phyloP scores from a whole-genome alignment of 805 yeast genomes.

The Torulaspora microellipsoides region DNA sequence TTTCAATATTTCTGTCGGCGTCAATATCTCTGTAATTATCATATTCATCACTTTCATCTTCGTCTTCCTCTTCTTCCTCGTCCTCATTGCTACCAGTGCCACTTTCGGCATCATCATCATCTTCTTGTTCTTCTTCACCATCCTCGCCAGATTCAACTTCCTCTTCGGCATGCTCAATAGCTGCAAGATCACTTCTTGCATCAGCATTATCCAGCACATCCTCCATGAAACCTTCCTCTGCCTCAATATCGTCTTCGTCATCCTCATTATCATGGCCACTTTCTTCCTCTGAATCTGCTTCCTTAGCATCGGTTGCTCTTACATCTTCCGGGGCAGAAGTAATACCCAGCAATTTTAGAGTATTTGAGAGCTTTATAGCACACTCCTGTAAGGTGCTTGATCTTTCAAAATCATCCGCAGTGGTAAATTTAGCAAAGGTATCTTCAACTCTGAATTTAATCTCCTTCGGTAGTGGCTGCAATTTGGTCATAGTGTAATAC shows the following conservation, averaged over 20 bases:
- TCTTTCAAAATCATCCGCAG: conserved; percentile 36
- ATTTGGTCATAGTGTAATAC: conserved; percentile 62
- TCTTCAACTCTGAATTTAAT: conserved; percentile 49
- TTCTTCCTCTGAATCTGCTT: conserved; percentile 1
- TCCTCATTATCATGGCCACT: conserved; percentile 18
- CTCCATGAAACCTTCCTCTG: conserved; percentile 29
- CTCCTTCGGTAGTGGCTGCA: conserved; percentile 59
- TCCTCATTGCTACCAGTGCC: conserved; percentile 14
- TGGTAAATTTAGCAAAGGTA: conserved; percentile 33
- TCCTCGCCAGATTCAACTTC: conserved; percentile 24
- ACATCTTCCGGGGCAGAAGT: not conserved
- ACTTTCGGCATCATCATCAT: conserved; percentile 24
- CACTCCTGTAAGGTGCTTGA: conserved; percentile 42
- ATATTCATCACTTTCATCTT: conserved; percentile 28
- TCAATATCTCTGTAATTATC: conserved; percentile 23
- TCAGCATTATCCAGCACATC: conserved; percentile 21
- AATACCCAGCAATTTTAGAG: conserved; percentile 1
- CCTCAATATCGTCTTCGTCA: conserved; percentile 25
- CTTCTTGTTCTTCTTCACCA: conserved; percentile 25
- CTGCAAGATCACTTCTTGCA: conserved; percentile 28
- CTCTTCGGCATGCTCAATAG: conserved; percentile 24
- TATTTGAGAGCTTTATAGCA: conserved; percentile 32
- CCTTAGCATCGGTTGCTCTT: not conserved
- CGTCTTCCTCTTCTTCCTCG: conserved; percentile 22
- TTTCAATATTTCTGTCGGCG: conserved; percentile 33